Conservation (phyloP, 352 stramenopile species). For the Globisporangium lucens region DNA sequence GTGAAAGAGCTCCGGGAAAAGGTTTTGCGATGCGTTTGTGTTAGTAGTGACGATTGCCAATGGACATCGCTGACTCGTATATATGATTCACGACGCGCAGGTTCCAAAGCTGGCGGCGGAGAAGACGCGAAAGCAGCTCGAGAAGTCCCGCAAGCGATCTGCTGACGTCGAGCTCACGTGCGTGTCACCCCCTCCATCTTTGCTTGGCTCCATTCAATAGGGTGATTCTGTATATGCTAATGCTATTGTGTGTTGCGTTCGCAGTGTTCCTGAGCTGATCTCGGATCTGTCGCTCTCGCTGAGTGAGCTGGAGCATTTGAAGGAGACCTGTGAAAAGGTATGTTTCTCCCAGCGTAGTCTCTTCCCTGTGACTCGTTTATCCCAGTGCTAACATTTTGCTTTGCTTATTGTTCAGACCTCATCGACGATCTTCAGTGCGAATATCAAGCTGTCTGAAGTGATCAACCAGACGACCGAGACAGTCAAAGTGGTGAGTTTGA, state of each 20-base stretch:
- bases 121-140: conserved; percentile 48
- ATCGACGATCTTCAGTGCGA: conserved; percentile 50
- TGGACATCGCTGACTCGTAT: not conserved
- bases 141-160: conserved; percentile 52
- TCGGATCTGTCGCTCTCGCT: conserved; percentile 34
- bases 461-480: conserved; percentile 64
- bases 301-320: conserved; percentile 41
- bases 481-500: conserved; percentile 54
- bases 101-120: conserved; percentile 51
- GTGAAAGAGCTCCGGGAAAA: conserved; percentile 59
- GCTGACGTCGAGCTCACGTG: conserved; percentile 49
- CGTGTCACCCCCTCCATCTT: not conserved
- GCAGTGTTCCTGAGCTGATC: conserved; percentile 27
- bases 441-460: conserved; percentile 48
- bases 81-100: conserved; percentile 14
- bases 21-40: conserved; percentile 15
- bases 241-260: conserved; percentile 3
- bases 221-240: not conserved
- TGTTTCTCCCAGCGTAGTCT: not conserved
- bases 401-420: conserved; percentile 31
- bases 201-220: not conserved
- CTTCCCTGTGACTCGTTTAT: not conserved
- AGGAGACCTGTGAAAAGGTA: conserved; percentile 57
- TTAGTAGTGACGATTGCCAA: too few relatives aligned
- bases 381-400: not conserved